These are phyloP conservation scores for Funneliformis mosseae DNA, from an alignment of 192 early-diverging fungal species.

Conservation along the genomic window DNA sequence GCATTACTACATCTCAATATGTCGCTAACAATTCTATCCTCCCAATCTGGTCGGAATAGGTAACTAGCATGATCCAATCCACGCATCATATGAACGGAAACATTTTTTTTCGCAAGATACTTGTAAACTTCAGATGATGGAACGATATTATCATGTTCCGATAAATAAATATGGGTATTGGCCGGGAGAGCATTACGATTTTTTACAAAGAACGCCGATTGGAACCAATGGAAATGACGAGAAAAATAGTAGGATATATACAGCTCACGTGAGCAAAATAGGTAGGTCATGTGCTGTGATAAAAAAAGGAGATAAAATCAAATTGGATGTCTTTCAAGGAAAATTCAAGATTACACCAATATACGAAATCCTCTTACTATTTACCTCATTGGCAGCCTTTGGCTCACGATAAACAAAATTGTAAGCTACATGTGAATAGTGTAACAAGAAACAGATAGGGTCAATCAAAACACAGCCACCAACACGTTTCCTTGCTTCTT, in stretches of 20 bases:
- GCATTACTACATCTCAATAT: conserved; percentile 27
- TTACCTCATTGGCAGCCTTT: conserved; percentile 37
- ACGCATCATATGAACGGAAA: conserved; percentile 44
- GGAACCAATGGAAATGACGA: conserved; percentile 55
- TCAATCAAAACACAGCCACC: conserved; percentile 63
- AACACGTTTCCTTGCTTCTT: conserved; percentile 50
- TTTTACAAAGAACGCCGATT: conserved; percentile 43
- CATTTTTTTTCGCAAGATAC: conserved; percentile 42
- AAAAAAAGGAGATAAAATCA: neutral
- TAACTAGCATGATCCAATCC: conserved; percentile 52
- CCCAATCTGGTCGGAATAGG: conserved; percentile 43
- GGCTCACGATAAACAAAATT: conserved; percentile 60
- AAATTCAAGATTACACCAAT: neutral
- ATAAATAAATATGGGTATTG: conserved; percentile 47
- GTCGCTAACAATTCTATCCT: conserved; percentile 29
- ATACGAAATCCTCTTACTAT: no score
- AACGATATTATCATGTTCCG: conserved; percentile 49
- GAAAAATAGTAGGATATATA: conserved; percentile 64
- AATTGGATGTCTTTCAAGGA: no score
- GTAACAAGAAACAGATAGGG: conserved; percentile 68
- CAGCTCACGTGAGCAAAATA: conserved; percentile 61
- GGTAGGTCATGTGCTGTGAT: conserved; percentile 56
- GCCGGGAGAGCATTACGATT: conserved; percentile 33
- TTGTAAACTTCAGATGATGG: conserved; percentile 39
- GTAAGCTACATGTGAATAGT: conserved; percentile 61